phyloP scores from a whole-genome alignment of 345 rosid genomes.

The Citrus maxima region DNA sequence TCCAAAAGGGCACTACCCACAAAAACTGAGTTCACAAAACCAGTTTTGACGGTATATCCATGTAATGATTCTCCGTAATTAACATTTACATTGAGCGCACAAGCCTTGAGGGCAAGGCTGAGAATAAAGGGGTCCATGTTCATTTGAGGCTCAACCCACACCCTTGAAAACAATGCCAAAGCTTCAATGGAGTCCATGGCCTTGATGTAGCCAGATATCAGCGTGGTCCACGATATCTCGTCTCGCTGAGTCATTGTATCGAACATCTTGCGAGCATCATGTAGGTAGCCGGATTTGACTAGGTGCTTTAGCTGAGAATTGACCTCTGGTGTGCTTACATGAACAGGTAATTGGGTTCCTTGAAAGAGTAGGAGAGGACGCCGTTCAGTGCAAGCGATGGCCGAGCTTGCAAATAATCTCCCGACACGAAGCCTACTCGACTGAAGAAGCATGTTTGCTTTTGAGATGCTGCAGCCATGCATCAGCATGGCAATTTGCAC shows the following conservation, averaged over 20 bases:
- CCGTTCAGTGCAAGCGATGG: constrained; percentile 10
- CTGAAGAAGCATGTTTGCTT: constrained; percentile 13
- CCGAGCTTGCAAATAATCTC: constrained; percentile 20
- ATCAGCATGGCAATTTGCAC: not conserved
- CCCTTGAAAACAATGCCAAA: constrained; percentile 49
- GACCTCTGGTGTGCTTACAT: constrained; percentile 27
- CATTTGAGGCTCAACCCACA: constrained; percentile 58
- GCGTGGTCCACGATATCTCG: constrained; percentile 68
- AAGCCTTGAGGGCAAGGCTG: constrained; percentile 74
- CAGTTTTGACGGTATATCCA: constrained; percentile 53
- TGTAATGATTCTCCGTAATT: constrained; percentile 64
- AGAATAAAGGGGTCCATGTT: constrained; percentile 58
- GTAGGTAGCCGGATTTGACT: constrained; percentile 33
- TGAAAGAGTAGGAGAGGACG: not conserved
- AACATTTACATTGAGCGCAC: constrained; percentile 43
- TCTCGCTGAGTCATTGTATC: constrained; percentile 69
- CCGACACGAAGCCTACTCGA: constrained; percentile 14
- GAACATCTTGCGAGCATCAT: constrained; percentile 64
- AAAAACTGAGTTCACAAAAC: constrained; percentile 56
- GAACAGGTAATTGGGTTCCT: constrained; percentile 7
- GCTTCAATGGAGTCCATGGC: constrained; percentile 48
- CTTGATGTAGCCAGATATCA: constrained; percentile 66
- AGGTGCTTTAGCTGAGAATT: constrained; percentile 39
- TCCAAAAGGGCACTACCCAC: constrained; percentile 72
- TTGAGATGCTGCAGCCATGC: not conserved